phyloP scores from a whole-genome alignment of 176 grass and related monocot genomes.

The Alopecurus myosuroides region DNA sequence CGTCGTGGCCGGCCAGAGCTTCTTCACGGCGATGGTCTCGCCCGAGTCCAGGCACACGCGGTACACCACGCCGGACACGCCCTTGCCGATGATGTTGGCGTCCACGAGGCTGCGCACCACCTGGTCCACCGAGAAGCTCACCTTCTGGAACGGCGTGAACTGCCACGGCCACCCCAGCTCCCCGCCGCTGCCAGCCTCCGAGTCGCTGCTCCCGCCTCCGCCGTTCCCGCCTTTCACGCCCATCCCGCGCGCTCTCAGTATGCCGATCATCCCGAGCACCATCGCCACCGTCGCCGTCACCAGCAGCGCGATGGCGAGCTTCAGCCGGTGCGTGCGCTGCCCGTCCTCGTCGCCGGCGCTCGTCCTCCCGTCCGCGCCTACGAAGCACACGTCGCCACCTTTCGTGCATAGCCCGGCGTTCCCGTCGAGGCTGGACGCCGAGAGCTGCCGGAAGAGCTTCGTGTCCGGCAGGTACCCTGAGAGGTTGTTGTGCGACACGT shows the following conservation, averaged over 20 bases:
- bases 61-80: conserved; percentile 89
- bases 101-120: conserved; percentile 78
- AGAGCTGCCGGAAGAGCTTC: conserved; percentile 91
- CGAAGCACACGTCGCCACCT: conserved; percentile 91
- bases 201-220: conserved; percentile 29
- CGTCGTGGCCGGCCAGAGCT: conserved; percentile 63
- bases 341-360: conserved; percentile 31
- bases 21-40: conserved; percentile 92
- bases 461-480: conserved; percentile 90
- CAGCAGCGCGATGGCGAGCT: conserved; percentile 75
- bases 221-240: conserved; percentile 20
- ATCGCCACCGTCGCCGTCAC: conserved; percentile 82
- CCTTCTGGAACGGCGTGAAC: conserved; percentile 97
- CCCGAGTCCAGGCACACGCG: conserved; percentile 80
- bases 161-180: conserved; percentile 93
- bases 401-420: conserved; percentile 80
- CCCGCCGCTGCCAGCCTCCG: conserved; percentile 23
- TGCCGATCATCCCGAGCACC: conserved; percentile 75
- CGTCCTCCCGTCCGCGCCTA: conserved; percentile 36
- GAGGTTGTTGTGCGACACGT: conserved; percentile 94
- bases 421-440: conserved; percentile 55
- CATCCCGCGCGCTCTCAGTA: conserved; percentile 57
- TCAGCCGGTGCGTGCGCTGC: conserved; percentile 56
- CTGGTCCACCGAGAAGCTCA: conserved; percentile 87
- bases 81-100: conserved; percentile 90